Evolutionary conservation across 768 basidiomycete species (phyloP).

Genomic region (Suillus subluteus): DNA sequence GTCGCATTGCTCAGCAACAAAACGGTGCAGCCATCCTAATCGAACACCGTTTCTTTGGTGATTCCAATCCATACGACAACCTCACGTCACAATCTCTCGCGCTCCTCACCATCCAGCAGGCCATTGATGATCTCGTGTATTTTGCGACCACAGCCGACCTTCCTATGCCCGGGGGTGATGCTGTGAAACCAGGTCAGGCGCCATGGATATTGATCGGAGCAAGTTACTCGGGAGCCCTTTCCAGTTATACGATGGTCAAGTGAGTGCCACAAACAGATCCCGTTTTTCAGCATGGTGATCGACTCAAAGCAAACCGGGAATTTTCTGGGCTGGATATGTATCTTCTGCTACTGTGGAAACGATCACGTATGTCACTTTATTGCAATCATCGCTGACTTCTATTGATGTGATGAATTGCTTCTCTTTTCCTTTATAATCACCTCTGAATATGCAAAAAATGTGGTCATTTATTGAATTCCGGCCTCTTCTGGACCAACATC

Average conservation of each 20-base stretch:
- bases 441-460: not conserved
- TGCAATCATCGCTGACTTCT: constrained; percentile 36
- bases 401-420: not conserved
- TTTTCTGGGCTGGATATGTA: constrained; percentile 47
- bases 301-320: constrained; percentile 37
- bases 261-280: constrained; percentile 31
- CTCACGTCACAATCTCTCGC: constrained; percentile 60
- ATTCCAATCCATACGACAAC: constrained; percentile 68
- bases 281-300: not conserved
- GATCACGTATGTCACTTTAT: constrained; percentile 37
- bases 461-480: not conserved
- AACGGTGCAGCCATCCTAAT: constrained; percentile 65
- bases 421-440: not conserved
- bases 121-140: constrained; percentile 72
- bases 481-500: not conserved
- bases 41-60: constrained; percentile 79
- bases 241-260: constrained; percentile 74
- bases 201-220: constrained; percentile 49
- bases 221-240: constrained; percentile 48
- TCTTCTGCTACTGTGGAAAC: constrained; percentile 51
- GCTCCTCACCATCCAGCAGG: constrained; percentile 72
- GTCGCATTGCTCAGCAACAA: constrained; percentile 31
- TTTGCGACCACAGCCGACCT: constrained; percentile 68
- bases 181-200: constrained; percentile 54
- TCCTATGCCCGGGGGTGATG: constrained; percentile 67